A percentile compares a stretch with the other conserved stretches of the same genome.
These are phyloP conservation scores for Ophiognomonia clavigignenti-juglandacearum DNA, from an alignment of 2,329 filamentous ascomycete species.

Conservation along the genomic window DNA sequence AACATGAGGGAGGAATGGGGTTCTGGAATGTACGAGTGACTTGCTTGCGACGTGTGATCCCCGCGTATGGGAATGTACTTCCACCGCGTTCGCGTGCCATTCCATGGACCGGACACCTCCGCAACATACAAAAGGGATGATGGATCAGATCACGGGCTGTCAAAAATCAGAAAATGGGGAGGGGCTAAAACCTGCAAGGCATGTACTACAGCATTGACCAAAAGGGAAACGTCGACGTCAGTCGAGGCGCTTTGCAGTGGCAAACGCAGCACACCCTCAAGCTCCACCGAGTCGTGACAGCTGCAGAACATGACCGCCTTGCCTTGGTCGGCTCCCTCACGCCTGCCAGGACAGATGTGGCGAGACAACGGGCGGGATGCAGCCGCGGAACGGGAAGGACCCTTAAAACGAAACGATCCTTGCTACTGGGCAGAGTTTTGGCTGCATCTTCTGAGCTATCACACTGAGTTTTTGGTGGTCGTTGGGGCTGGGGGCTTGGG, in stretches of 20 bases:
- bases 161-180: no score
- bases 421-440: no score
- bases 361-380: no score
- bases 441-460: no score
- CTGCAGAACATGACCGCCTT: no score
- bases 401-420: no score
- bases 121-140: background rate
- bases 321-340: no score
- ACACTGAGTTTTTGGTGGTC: no score
- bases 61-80: slow-evolving; percentile 2
- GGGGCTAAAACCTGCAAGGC: slow-evolving; percentile 11
- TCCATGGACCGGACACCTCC: background rate
- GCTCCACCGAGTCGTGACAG: no score
- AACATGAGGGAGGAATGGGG: slow-evolving; percentile 17
- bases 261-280: slow-evolving; percentile 4
- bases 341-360: no score
- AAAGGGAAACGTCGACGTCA: background rate
- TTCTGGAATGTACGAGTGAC: slow-evolving; percentile 13
- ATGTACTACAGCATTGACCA: background rate
- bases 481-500: background rate
- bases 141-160: background rate
- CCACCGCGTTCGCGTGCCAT: background rate
- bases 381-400: no score
- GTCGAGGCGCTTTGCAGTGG: background rate
- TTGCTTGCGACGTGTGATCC: background rate